Conservation (phyloP, 1,284 basidiomycete species). For the Ganoderma resinaceum region DNA sequence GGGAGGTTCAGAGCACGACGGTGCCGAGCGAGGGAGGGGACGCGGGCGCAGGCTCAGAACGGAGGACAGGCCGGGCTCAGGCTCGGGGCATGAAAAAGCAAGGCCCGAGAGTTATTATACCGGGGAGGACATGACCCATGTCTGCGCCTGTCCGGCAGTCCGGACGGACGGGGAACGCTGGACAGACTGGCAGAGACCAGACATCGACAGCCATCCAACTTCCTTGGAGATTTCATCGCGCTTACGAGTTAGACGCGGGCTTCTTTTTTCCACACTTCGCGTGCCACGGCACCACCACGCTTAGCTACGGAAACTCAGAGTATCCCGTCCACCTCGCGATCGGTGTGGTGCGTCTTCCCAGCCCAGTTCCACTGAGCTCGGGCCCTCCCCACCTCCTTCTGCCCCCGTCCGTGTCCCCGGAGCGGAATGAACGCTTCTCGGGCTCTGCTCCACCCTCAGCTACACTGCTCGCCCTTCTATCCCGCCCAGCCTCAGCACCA, state of each 20-base stretch:
- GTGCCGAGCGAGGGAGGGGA: conserved; percentile 3
- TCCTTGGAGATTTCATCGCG: background rate
- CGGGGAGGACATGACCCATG: background rate
- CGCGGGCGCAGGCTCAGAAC: background rate
- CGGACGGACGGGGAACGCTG: background rate
- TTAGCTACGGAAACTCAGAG: background rate
- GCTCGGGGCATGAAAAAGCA: background rate
- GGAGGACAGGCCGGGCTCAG: background rate
- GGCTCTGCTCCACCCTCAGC: background rate
- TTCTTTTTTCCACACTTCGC: background rate
- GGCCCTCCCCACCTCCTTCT: background rate
- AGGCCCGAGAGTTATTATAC: background rate
- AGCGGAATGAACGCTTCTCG: background rate
- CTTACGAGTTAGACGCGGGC: background rate
- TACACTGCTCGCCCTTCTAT: background rate
- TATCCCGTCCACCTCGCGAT: background rate
- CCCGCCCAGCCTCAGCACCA: conserved; percentile 1
- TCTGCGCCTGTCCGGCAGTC: conserved; percentile 5
- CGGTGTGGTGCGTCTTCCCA: background rate
- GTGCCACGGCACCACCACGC: background rate
- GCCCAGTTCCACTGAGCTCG: background rate
- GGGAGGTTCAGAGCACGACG: conserved; percentile 6
- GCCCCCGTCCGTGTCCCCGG: background rate
- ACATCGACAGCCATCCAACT: background rate
- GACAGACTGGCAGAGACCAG: background rate